Base-by-base conservation (phyloP, 78 protist species). In the Emiliania huxleyi region DNA sequence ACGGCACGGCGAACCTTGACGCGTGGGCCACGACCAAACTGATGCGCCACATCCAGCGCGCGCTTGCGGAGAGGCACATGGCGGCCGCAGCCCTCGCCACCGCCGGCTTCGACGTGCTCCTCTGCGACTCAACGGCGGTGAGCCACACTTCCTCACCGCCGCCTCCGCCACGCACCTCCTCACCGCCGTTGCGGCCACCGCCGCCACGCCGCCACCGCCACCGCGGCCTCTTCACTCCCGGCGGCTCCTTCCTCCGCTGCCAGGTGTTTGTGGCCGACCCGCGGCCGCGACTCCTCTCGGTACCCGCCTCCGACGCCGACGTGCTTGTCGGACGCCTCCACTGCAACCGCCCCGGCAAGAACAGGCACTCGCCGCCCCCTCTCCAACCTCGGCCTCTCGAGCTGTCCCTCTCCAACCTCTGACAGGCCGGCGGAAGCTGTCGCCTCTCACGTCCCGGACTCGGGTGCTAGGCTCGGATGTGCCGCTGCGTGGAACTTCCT, bases 1-100 rank as follows among this genome's bases (percentile, higher is more conserved):
- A 77, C 46, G 35, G 21, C n/a, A 40, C 48, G 33, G 19, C 85
- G 23, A 37, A 15, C n/a, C 23, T 40, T 3, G 11, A 12, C 6
- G 46, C 23, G 46, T 77, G 85, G 85, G 18, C 37, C 18, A 15
- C 18, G 29, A 77, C 85, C 26, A 0, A 48, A 3, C 29, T 77
- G 48, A 4, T 22, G 33, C 85, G 85, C 33, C 85, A 77, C 85
- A 77, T 77, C 85, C 85, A 77, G 46, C 85, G 85, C 85, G 85
- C 46, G 48, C 46, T 6, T 5, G n/a, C n/a, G 35, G 85, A 77
- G 85, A 18, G 46, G 33, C 85, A 40, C 48, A 12, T 40, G n/a
- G 85, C 85, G 35, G 46, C 85, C 35, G 46, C 85, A 29, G 85
- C 85, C 35, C 85, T 77, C 29, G 46, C 18, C 35, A 6, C 44